Percentiles rank a stretch among this genome's conserved stretches.
Evolutionary conservation across 1,139 yeast genomes (phyloP).

Genomic region (Taphrina communis): DNA sequence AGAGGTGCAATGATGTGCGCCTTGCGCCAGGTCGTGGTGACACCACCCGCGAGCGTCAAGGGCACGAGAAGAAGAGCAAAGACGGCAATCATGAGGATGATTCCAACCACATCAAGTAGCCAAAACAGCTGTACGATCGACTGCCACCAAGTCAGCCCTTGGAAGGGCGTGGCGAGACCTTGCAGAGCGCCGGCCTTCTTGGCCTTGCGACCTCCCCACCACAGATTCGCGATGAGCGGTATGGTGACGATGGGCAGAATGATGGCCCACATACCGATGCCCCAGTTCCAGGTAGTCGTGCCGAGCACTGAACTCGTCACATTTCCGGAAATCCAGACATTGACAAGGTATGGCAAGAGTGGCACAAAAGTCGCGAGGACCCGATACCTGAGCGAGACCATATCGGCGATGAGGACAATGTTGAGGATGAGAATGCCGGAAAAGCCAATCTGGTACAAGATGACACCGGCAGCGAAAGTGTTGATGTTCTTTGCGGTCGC

Average conservation of each 20-base stretch:
- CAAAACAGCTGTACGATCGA: conserved; percentile 22
- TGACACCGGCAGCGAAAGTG: conserved; percentile 74
- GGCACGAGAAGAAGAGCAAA: conserved; percentile 53
- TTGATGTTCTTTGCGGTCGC: conserved; percentile 70
- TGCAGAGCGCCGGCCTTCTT: conserved; percentile 48
- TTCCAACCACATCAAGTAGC: conserved; percentile 53
- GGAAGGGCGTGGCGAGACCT: conserved; percentile 22
- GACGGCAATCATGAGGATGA: conserved; percentile 51
- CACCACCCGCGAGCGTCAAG: conserved; percentile 51
- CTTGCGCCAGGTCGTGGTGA: conserved; percentile 49
- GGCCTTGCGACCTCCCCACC: conserved; percentile 50
- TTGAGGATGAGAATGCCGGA: conserved; percentile 56
- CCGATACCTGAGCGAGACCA: conserved; percentile 53
- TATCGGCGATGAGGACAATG: conserved; percentile 55
- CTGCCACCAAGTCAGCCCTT: conserved; percentile 43
- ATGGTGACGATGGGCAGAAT: conserved; percentile 51
- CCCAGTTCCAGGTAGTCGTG: conserved; percentile 52
- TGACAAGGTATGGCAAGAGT: conserved; percentile 47
- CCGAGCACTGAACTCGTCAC: conserved; percentile 45
- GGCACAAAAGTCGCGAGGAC: conserved; percentile 54
- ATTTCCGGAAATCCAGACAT: conserved; percentile 48
- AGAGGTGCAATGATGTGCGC: conserved; percentile 51
- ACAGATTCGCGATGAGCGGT: conserved; percentile 50
- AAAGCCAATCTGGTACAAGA: conserved; percentile 72
- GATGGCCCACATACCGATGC: conserved; percentile 52